Percentiles rank a stretch among this genome's conserved stretches.
These are phyloP conservation scores for Stachybotrys echinatus DNA, from an alignment of 2,329 filamentous ascomycete species.

Conservation along the genomic window DNA sequence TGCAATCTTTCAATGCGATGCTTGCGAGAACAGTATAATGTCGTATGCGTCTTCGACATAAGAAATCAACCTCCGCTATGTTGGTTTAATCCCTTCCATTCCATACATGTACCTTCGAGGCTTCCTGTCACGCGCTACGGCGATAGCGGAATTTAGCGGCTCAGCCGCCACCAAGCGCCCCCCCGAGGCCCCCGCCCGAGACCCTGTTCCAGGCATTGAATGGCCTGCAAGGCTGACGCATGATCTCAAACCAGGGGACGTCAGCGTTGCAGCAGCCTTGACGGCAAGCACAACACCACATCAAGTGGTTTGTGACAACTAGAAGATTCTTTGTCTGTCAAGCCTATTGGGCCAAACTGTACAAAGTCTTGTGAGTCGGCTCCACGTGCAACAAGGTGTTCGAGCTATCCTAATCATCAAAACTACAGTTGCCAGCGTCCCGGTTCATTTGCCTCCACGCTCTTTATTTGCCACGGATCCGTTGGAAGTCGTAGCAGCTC, in stretches of 20 bases:
- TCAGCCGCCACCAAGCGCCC: too few relatives aligned
- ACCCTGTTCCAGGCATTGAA: not conserved
- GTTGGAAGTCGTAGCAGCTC: too few relatives aligned
- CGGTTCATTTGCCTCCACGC: too few relatives aligned
- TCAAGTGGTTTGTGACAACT: not conserved
- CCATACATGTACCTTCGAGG: too few relatives aligned
- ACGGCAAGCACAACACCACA: not conserved
- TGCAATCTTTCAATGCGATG: too few relatives aligned
- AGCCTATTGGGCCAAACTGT: not conserved
- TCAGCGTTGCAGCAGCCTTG: not conserved
- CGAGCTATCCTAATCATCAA: not conserved
- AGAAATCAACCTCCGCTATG: too few relatives aligned
- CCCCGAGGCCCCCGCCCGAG: not conserved
- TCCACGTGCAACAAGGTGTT: not conserved
- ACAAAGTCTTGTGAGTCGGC: not conserved
- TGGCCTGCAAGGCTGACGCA: constrained; percentile 1
- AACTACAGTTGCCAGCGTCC: not conserved
- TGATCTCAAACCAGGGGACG: not conserved
- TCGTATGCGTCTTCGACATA: too few relatives aligned
- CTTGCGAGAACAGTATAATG: too few relatives aligned
- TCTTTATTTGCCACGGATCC: too few relatives aligned
- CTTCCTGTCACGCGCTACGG: too few relatives aligned
- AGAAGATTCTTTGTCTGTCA: not conserved
- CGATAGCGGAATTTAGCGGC: too few relatives aligned
- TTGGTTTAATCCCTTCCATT: too few relatives aligned